Base-by-base conservation (phyloP, 179 eudicot species). In the Carnegiea gigantea region DNA sequence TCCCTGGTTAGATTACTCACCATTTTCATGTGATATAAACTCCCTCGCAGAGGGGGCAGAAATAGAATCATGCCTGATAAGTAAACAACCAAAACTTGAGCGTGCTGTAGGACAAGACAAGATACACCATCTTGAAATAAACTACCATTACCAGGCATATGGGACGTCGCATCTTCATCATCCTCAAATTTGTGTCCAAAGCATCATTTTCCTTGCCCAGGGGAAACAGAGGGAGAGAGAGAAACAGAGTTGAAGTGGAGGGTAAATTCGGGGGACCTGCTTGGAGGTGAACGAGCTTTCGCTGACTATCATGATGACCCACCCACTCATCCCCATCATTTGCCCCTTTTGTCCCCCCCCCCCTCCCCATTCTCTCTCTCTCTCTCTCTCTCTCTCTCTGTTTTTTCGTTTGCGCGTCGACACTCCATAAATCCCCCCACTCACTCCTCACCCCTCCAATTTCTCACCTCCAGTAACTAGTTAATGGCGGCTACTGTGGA, bases 401-500 rank as follows among this genome's bases (percentile, higher is more conserved):
- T 40, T 40, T 23, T 20, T 24, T 51, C 28, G 54, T 71, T 62
- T 75, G 74, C 78, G n/a, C 70, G 70, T 70, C 71, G 24, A 80
- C 38, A 23, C 82, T 54, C 82, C 70, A 54, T 72, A 71, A 23
- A 72, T 21, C 67, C 67, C 48, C 77, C 70, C 44, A 23, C 40
- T 18, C 30, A 28, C 23, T 23, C 13, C 53, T 40, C 9, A 33
- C 44, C 44, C 44, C 44, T 40, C 11, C 24, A n/a, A 15, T 43
- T 23, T 18, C 12, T 23, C 26, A 73, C 73, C 72, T 40, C 6
- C 73, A 11, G 20, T 38, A 38, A 23, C 36, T 60, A 1, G 24
- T 38, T n/a, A 73, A 85, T 85, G 87, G 82, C 77, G 44, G 84
- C 68, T 54, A 82, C 36, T 73, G 44, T 82, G 76, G 89, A 87